Base-by-base conservation (phyloP, 768 basidiomycete genomes). In the Leccinum aurantiacum region DNA sequence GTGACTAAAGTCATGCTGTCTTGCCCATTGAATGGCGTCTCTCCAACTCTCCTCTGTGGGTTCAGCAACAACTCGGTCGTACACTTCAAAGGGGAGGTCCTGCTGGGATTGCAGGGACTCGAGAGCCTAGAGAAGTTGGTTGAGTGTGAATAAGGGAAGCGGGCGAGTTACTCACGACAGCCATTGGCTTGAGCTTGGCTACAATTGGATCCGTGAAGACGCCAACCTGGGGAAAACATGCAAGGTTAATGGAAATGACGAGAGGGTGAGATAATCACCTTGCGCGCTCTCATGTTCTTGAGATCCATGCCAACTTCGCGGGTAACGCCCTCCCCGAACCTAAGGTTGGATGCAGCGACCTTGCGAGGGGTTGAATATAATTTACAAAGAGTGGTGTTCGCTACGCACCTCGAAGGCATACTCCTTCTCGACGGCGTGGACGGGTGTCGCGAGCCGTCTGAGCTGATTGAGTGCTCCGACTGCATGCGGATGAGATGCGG, bases 191-290 rank as follows among this genome's bases (percentile, higher is more conserved):
- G 55, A 98, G 80, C 64, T 89, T 87, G 48, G 86, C 87, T 24
- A 98, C 82, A 58, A 88, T 91, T 13, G 87, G 85, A 68, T 98
- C 96, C 4, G 96, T 98, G 72, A 95, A 96, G 22, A 98, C 91
- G 17, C 84, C 96, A 63, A 98, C 91, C 88, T 97, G 69, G 4
- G n/a, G 29, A 10, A 59, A 60, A 35, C 31, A 65, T 56, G 60
- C 24, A 50, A 35, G 60, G 53, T 33, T 33, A 22, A 57, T 35
- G 31, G 46, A 41, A 53, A 33, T 48, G 62, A 52, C 9, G 33
- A 46, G 49, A 15, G 22, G n/a, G n/a, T 6, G 37, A 4, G 19
- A 61, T 38, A 29, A 10, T 6, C 55, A 89, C 92, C 82, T 92
- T 93, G 66, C 85, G 83, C 7, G 94, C 93, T 58, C 88, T 90